Conservation (phyloP, 345 rosid species). For the Gossypium ekmanianum region DNA sequence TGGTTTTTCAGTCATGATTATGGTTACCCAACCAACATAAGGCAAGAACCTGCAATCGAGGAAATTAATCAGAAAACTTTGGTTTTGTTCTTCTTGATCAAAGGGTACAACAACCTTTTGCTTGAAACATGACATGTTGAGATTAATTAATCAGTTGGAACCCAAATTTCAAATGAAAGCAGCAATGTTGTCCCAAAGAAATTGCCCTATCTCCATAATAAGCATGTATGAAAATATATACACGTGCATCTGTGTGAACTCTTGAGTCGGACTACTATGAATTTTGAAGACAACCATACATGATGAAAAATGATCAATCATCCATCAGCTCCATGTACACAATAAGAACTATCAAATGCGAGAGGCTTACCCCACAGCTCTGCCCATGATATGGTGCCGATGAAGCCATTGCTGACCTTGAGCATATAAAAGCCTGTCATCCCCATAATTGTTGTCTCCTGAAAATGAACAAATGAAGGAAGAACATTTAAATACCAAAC, state of each 20-base stretch:
- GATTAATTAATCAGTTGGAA: neutral
- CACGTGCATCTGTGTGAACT: neutral
- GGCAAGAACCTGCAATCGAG: constrained; percentile 62
- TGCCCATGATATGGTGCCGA: constrained; percentile 78
- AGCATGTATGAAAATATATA: neutral
- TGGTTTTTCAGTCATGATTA: constrained; percentile 93
- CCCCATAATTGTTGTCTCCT: constrained; percentile 79
- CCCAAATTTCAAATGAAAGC: neutral
- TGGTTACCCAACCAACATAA: constrained; percentile 95
- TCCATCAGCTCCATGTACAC: neutral
- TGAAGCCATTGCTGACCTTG: constrained; percentile 87
- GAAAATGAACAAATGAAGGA: constrained; percentile 17
- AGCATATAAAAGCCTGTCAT: constrained; percentile 85
- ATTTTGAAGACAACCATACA: neutral
- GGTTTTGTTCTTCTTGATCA: neutral
- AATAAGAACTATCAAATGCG: neutral
- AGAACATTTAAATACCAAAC: neutral
- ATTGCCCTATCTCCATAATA: neutral
- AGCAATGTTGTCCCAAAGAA: neutral
- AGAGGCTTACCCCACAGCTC: constrained; percentile 74
- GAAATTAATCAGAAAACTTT: constrained; percentile 1
- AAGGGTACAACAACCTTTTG: neutral
- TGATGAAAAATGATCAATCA: neutral
- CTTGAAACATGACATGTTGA: neutral
- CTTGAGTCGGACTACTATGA: neutral